phyloP scores from a whole-genome alignment of 2,329 filamentous ascomycete genomes.

The Microdochium nivale region DNA sequence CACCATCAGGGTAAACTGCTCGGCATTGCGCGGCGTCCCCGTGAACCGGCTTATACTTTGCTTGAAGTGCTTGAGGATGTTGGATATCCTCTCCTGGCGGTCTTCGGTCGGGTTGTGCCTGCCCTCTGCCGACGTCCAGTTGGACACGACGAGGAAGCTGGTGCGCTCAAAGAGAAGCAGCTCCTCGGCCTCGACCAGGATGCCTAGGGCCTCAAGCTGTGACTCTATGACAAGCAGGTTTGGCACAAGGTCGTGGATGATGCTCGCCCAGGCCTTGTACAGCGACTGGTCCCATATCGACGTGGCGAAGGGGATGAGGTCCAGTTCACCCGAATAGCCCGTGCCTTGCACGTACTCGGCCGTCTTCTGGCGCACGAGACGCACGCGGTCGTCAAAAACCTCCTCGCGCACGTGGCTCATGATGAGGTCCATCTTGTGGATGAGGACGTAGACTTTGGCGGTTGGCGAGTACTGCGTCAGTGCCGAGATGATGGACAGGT shows the following conservation, averaged over 20 bases:
- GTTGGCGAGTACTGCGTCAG: constrained; percentile 73
- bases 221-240: constrained; percentile 83
- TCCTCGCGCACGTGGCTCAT: constrained; percentile 68
- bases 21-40: constrained; percentile 69
- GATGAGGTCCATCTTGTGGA: constrained; percentile 98
- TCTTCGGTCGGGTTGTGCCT: constrained; percentile 80
- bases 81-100: constrained; percentile 86
- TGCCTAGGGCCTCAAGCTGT: constrained; percentile 73
- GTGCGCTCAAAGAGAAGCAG: constrained; percentile 91
- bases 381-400: constrained; percentile 77
- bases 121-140: constrained; percentile 70
- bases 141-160: constrained; percentile 93
- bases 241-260: constrained; percentile 96
- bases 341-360: constrained; percentile 39
- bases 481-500: constrained; percentile 82
- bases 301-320: constrained; percentile 83
- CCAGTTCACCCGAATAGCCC: constrained; percentile 37
- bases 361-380: constrained; percentile 68
- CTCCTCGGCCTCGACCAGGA: constrained; percentile 86
- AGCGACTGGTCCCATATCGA: constrained; percentile 98
- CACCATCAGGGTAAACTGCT: constrained; percentile 67
- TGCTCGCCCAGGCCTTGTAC: constrained; percentile 97
- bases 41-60: constrained; percentile 71
- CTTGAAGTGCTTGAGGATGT: constrained; percentile 98
- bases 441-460: constrained; percentile 85